These are phyloP conservation scores for Cucurbitaria berberidis DNA, from an alignment of 2,329 filamentous ascomycete genomes.

Conservation along the genomic window DNA sequence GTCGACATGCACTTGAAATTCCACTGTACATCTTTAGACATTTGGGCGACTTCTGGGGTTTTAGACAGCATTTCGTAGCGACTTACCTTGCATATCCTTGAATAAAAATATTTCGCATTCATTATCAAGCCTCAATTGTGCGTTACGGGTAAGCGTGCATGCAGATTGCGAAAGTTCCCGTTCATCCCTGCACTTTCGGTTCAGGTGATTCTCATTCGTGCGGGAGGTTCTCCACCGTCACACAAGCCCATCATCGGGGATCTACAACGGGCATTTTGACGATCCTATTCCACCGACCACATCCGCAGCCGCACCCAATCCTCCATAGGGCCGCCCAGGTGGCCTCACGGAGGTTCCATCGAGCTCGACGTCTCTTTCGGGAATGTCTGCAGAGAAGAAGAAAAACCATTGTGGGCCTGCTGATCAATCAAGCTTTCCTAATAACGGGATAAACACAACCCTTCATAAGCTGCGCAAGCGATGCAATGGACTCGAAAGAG, in stretches of 20 bases:
- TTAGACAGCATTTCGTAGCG: neutral
- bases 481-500: neutral
- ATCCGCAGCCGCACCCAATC: neutral
- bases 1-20: no score
- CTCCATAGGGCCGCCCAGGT: no score
- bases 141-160: neutral
- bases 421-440: no score
- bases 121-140: neutral
- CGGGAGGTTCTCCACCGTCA: neutral
- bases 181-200: neutral
- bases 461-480: no score
- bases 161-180: neutral
- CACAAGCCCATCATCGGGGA: neutral
- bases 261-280: neutral
- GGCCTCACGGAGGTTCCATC: no score
- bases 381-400: no score
- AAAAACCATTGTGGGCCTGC: no score
- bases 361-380: no score
- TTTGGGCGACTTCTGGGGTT: neutral
- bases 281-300: neutral
- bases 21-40: constrained; percentile 1
- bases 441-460: no score
- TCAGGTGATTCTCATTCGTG: neutral
- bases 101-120: neutral
- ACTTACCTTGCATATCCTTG: neutral